These are phyloP conservation scores for Lachnellula subtilissima DNA, from an alignment of 2,329 filamentous ascomycete species.

Conservation along the genomic window DNA sequence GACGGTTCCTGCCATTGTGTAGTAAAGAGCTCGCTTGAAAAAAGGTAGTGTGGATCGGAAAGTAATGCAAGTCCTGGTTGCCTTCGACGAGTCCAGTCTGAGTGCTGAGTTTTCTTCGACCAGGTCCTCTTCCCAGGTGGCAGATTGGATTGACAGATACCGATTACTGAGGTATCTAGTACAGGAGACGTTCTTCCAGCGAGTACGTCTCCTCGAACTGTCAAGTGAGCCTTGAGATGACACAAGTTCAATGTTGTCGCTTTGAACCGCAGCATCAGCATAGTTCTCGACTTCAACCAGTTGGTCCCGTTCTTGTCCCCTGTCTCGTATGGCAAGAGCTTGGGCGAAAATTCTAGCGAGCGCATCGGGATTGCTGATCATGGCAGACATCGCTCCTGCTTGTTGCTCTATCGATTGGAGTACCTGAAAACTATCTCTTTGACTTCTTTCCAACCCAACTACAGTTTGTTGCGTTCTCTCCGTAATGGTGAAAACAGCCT, in stretches of 20 bases:
- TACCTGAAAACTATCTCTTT: neutral
- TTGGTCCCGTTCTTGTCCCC: neutral
- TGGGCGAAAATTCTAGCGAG: neutral
- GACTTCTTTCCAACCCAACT: neutral
- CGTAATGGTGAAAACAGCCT: neutral
- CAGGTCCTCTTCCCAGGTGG: neutral
- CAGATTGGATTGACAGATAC: neutral
- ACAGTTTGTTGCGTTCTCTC: neutral
- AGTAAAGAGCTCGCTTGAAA: neutral
- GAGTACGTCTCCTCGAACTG: neutral
- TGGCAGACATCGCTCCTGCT: neutral
- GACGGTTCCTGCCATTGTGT: neutral
- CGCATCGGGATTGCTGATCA: neutral
- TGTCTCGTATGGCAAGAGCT: neutral
- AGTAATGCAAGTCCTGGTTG: neutral
- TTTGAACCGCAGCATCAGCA: neutral
- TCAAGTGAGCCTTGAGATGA: neutral
- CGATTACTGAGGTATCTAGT: neutral
- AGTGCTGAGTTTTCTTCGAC: neutral
- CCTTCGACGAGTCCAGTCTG: neutral
- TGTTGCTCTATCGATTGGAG: neutral
- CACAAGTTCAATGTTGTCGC: neutral
- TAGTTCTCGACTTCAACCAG: neutral
- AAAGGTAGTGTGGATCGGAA: neutral
- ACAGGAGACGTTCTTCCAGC: neutral